Conservation (phyloP, 768 basidiomycete species). For the Boletus bicolor region DNA sequence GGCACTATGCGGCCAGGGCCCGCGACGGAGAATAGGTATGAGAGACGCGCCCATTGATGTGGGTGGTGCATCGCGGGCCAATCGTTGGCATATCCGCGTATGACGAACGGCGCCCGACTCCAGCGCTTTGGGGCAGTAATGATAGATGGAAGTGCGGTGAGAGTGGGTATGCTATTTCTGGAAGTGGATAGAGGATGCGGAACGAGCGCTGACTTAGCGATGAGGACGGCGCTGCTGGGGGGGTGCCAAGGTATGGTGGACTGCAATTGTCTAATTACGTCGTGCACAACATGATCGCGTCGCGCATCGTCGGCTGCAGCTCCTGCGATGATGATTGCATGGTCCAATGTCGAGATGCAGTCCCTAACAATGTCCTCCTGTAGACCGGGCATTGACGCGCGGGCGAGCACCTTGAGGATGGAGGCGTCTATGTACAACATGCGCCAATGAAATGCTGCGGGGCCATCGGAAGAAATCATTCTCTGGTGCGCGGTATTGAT, state of each 20-base stretch:
- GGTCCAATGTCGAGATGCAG: slow-evolving; percentile 65
- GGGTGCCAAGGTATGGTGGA: slow-evolving; percentile 6
- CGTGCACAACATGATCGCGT: slow-evolving; percentile 53
- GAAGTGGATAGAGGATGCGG: slow-evolving; percentile 4
- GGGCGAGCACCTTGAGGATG: slow-evolving; percentile 52
- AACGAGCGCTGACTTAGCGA: neutral
- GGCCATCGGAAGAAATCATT: slow-evolving; percentile 42
- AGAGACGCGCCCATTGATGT: slow-evolving; percentile 64
- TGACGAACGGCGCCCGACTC: slow-evolving; percentile 63
- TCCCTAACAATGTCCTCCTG: slow-evolving; percentile 32
- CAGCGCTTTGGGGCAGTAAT: slow-evolving; percentile 46
- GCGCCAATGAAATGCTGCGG: slow-evolving; percentile 49
- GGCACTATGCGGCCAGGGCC: slow-evolving; percentile 87
- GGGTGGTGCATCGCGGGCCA: slow-evolving; percentile 75
- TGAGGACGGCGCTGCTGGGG: slow-evolving; percentile 8
- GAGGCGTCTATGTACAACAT: slow-evolving; percentile 74
- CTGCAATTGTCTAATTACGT: slow-evolving; percentile 64
- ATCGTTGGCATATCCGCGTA: slow-evolving; percentile 55
- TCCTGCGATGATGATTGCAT: slow-evolving; percentile 81
- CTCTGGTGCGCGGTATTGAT: slow-evolving; percentile 45
- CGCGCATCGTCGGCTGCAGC: slow-evolving; percentile 56
- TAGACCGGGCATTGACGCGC: slow-evolving; percentile 18
- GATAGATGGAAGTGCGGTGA: slow-evolving; percentile 54
- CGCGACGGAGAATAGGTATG: slow-evolving; percentile 66
- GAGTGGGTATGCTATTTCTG: slow-evolving; percentile 36